Evolutionary conservation across 2,329 filamentous ascomycete species (phyloP).

Genomic region (Aspergillus terreus): DNA sequence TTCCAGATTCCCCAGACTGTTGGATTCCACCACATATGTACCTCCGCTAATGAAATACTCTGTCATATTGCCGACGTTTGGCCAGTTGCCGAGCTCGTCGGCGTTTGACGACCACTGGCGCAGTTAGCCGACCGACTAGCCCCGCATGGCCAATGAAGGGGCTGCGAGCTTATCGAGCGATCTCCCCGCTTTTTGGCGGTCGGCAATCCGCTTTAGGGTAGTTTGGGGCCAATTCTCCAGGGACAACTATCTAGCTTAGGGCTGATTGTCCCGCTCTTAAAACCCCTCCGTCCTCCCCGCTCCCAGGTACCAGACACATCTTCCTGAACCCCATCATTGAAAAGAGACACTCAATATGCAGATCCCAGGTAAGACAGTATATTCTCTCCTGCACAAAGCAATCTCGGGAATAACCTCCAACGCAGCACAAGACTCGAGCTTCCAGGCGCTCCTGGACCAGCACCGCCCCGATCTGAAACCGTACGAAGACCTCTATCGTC

Average conservation of each 20-base stretch:
- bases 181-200: neutral
- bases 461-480: conserved; percentile 40
- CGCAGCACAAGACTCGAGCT: neutral
- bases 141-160: neutral
- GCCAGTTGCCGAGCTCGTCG: neutral
- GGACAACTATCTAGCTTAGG: neutral
- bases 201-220: neutral
- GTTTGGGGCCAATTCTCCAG: neutral
- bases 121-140: neutral
- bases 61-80: neutral
- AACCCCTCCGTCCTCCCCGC: neutral
- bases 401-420: neutral
- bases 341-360: neutral
- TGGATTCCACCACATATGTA: too few relatives aligned
- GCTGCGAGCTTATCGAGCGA: neutral
- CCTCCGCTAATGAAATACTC: too few relatives aligned
- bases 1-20: too few relatives aligned
- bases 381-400: neutral
- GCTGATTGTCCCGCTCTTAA: neutral
- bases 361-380: neutral
- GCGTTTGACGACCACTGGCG: neutral
- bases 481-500: conserved; percentile 54
- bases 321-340: neutral
- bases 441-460: conserved; percentile 24
- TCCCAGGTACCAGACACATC: too few relatives aligned